Base-by-base conservation (phyloP, 2,329 filamentous ascomycete genomes). In the Ceratocystiopsis minuta region DNA sequence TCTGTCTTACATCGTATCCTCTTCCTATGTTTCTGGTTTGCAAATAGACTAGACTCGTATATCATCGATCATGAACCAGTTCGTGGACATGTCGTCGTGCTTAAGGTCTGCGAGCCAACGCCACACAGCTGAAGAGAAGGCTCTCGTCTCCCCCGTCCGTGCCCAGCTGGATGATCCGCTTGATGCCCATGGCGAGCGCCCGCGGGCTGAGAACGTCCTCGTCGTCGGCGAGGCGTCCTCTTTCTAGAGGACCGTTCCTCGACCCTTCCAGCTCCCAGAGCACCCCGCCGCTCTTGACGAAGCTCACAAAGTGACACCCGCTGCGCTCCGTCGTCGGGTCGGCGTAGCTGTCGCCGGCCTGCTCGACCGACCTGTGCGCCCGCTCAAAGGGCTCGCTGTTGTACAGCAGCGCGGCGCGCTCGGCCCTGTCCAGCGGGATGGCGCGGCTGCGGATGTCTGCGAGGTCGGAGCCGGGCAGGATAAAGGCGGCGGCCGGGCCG, bases 201-300 rank as follows among this genome's bases (percentile, higher is more conserved):
- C 63, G 68, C 45, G 78, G 69, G 53, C 79, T 80, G 46, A 80
- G 54, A 41, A 78, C 66, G 57, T 81, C 75, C 43, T 79, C 74
- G 3, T 64, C 68, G 1, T 64, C 64, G 1, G 45, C 58, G 43
- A 80, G 55, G 14, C 48, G 41, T 0, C 76, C 77, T 15, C 82
- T 65, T 49, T 83, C 72, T 38, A 88, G 59, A 0, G 83, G 82
- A 0, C 83, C 83, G 51, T 78, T 80, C 39, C 80, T 66, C 18
- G 68, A 59, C 1, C 84, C 84, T 59, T 92, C 84, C 52, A 92
- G 59, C 61, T 92, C 85, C 75, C 80, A 92, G 37, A 90, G 54
- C 43, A 64, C 64, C 6, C 70, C 67, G 41, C 78, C 71, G 50
- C 70, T 66, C 59, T 80, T 85, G 39, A 87, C 76, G 54, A 87